Evolutionary conservation across 1,284 basidiomycete genomes (phyloP), one percentile per base, ranked within the genome.

Genomic region (Kwoniella shivajii): DNA sequence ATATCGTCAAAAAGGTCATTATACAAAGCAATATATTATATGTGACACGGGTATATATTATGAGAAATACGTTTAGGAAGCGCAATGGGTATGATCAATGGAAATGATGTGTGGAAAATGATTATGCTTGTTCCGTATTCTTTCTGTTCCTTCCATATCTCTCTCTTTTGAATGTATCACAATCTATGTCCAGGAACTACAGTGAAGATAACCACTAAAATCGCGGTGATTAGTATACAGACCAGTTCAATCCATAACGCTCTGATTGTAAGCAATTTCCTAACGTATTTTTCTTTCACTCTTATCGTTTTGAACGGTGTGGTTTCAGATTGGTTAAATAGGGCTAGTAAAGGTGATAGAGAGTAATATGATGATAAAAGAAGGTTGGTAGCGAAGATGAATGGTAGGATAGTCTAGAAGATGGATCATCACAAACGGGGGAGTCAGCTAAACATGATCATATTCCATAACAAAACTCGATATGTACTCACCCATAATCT

Each of bases 281-380:
- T 86, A 64, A 99, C 92, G 72, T 97, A 98, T 20, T 87, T 87
- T 77, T 99, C 95, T 48, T 87, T 85, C 54, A 99, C 91, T 26
- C 82, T 83, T 51, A 97, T 87, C 6, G 90, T 88, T 53, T 89
- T 86, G 85, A 98, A 97, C 2, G 94, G 93, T 13, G 92, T 75
- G n/a, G 77, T 78, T 50, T 79, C 70, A 46, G 80, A 75, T 66
- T 67, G 72, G 34, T 72, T 68, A 41, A 79, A 65, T 16, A 80
- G 57, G 11, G 77, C 80, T 43, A 83, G 69, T 65, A 97, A 81
- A 3, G 95, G 95, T 76, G 97, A 94, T 54, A 98, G 86, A 75
- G 95, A 92, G 79, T 99, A 99, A 78, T 94, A 90, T 72, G 96
- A 91, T 22, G 92, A 90, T 56, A 97, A 83, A 60, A 99, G 84